These are phyloP conservation scores for Camelina hispida DNA, from an alignment of 345 rosid genomes.

Conservation along the genomic window DNA sequence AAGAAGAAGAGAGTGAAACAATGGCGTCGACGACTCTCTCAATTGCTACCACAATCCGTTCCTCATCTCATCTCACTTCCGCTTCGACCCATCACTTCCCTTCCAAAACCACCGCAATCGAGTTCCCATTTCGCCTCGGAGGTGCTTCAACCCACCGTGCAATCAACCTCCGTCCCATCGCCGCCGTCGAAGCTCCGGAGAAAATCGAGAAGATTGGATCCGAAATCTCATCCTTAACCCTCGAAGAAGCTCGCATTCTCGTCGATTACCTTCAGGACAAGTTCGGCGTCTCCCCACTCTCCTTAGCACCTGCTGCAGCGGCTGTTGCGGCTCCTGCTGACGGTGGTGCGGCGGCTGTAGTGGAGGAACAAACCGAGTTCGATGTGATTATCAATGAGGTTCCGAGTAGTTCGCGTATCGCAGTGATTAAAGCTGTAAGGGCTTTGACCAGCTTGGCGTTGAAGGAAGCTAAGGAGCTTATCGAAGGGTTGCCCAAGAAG, in stretches of 20 bases:
- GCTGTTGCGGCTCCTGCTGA: slow-evolving; percentile 52
- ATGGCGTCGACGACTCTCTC: slow-evolving; percentile 55
- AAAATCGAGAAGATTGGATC: slow-evolving; percentile 71
- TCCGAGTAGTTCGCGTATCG: slow-evolving; percentile 69
- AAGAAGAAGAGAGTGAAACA: slow-evolving; percentile 18
- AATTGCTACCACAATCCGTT: slow-evolving; percentile 46
- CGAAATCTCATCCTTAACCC: slow-evolving; percentile 68
- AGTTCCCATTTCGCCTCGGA: slow-evolving; percentile 48
- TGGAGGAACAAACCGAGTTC: slow-evolving; percentile 82
- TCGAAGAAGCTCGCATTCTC: slow-evolving; percentile 73
- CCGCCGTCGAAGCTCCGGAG: slow-evolving; percentile 74
- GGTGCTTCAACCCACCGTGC: slow-evolving; percentile 43
- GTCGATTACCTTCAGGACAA: slow-evolving; percentile 86
- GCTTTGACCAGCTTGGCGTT: slow-evolving; percentile 73
- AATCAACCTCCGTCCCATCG: slow-evolving; percentile 57
- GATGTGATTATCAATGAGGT: slow-evolving; percentile 82
- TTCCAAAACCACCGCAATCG: slow-evolving; percentile 43
- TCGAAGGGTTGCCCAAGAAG: slow-evolving; percentile 88
- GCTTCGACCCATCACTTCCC: slow-evolving; percentile 34
- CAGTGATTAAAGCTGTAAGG: slow-evolving; percentile 84
- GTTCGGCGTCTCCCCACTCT: slow-evolving; percentile 82
- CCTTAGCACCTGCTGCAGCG: slow-evolving; percentile 64
- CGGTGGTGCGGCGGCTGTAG: slow-evolving; percentile 46
- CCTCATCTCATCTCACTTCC: slow-evolving; percentile 42
- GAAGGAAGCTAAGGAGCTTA: slow-evolving; percentile 87